Conservation (phyloP, 2,329 filamentous ascomycete species). For the Aureobasidium zeae region DNA sequence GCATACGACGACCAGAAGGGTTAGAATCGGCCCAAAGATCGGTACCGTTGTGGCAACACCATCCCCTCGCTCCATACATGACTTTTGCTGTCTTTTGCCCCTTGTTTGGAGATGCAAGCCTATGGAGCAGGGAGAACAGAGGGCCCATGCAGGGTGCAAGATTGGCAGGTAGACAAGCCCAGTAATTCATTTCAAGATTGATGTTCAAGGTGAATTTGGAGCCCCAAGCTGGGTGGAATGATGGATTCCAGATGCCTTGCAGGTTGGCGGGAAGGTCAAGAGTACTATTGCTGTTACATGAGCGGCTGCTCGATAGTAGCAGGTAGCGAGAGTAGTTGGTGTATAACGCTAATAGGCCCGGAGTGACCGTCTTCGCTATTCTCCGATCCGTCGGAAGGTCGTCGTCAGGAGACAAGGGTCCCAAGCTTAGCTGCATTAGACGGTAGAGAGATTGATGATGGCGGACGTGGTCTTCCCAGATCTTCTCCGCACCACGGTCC, state of each 20-base stretch:
- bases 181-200: slow-evolving; percentile 48
- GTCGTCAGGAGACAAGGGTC: slow-evolving; percentile 29
- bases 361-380: not conserved
- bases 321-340: slow-evolving; percentile 28
- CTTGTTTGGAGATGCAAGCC: slow-evolving; percentile 22
- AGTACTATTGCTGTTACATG: slow-evolving; percentile 28
- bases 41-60: slow-evolving; percentile 25
- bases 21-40: slow-evolving; percentile 25
- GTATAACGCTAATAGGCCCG: slow-evolving; percentile 25
- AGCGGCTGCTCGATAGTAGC: slow-evolving; percentile 29
- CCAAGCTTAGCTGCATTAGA: slow-evolving; percentile 26
- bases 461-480: not conserved
- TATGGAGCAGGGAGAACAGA: slow-evolving; percentile 35
- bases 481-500: not conserved
- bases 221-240: slow-evolving; percentile 38
- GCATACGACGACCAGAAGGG: slow-evolving; percentile 23
- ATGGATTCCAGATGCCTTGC: slow-evolving; percentile 39
- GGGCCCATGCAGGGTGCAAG: slow-evolving; percentile 33
- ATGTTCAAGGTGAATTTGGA: slow-evolving; percentile 45
- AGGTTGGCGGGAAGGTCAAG: slow-evolving; percentile 34
- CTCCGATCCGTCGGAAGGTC: slow-evolving; percentile 10
- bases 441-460: slow-evolving; percentile 20
- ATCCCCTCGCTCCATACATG: slow-evolving; percentile 20
- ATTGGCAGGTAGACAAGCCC: slow-evolving; percentile 27
- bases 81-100: slow-evolving; percentile 24